Conservation (phyloP, 1,284 basidiomycete species). For the Abortiporus biennis region DNA sequence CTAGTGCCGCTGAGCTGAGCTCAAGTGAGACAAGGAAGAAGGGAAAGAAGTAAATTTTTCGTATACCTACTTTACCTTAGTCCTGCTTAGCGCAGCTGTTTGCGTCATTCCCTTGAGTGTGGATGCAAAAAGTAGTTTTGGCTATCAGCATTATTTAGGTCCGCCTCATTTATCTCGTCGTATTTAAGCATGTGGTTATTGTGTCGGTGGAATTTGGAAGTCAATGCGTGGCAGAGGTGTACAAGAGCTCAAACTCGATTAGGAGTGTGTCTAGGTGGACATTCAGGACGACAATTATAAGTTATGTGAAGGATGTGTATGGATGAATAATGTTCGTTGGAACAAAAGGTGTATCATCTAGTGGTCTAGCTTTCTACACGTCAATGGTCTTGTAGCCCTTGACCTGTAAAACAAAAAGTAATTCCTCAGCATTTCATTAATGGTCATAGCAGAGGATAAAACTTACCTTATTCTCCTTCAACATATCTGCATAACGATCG, state of each 20-base stretch:
- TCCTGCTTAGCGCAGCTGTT: conserved; percentile 1
- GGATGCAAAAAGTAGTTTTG: conserved; percentile 6
- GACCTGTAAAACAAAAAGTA: conserved; percentile 21
- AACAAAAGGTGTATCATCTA: too few species aligned
- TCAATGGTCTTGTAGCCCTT: conserved; percentile 35
- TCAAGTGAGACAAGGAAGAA: conserved; percentile 55
- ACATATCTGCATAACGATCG: conserved; percentile 80
- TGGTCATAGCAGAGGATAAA: neutral
- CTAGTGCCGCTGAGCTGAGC: conserved; percentile 54
- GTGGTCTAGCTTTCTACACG: conserved; percentile 19
- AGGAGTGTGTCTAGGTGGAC: too few species aligned
- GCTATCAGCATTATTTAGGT: neutral
- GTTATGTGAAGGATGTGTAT: neutral
- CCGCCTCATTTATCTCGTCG: neutral
- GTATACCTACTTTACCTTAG: too few species aligned
- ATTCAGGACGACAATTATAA: too few species aligned
- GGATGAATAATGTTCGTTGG: too few species aligned
- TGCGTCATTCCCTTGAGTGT: neutral
- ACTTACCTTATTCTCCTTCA: conserved; percentile 83
- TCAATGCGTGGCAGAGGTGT: neutral
- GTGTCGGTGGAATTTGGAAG: neutral
- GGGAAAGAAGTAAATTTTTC: conserved; percentile 49
- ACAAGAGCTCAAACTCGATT: too few species aligned
- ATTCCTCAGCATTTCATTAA: too few species aligned
- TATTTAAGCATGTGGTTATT: neutral